Percentiles rank a stretch among this genome's conserved stretches.
Conservation (phyloP, 805 yeast genomes). For the Lipomyces sp. region DNA sequence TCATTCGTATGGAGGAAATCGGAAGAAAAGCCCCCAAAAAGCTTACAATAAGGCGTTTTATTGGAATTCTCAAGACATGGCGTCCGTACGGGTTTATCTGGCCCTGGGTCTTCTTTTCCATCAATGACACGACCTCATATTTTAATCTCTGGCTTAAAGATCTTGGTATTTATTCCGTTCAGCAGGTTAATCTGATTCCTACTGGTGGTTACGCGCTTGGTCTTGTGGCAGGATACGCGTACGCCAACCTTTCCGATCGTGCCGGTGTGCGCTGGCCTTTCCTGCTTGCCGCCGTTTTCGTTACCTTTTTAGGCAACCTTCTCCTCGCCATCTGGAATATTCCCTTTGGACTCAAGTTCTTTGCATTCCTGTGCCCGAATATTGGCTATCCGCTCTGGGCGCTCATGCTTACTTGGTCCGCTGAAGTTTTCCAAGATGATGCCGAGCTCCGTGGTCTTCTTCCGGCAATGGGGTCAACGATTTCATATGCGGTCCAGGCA, state of each 20-base stretch:
- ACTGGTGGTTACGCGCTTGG: conserved; percentile 39
- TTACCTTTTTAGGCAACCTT: conserved; percentile 29
- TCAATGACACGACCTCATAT: conserved; percentile 26
- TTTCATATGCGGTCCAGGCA: conserved; percentile 38
- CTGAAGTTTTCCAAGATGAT: conserved; percentile 33
- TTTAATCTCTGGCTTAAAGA: conserved; percentile 37
- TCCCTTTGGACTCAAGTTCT: conserved; percentile 38
- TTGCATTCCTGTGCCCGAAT: conserved; percentile 16
- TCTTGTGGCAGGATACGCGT: conserved; percentile 32
- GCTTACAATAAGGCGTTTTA: conserved; percentile 8
- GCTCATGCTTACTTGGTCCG: conserved; percentile 33
- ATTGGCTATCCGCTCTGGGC: conserved; percentile 17
- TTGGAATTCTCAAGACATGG: conserved; percentile 8
- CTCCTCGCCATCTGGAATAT: conserved; percentile 44
- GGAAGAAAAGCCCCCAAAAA: conserved; percentile 20
- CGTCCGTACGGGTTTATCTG: conserved; percentile 15
- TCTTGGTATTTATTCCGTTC: conserved; percentile 30
- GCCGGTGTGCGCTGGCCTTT: conserved; percentile 34
- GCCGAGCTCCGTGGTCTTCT: conserved; percentile 33
- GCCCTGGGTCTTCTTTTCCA: conserved; percentile 10
- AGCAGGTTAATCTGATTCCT: conserved; percentile 37
- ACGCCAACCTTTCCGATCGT: conserved; percentile 36
- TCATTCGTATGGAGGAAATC: conserved; percentile 14
- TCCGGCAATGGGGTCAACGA: conserved; percentile 36
- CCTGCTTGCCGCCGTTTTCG: conserved; percentile 16